Conservation (phyloP, 2,329 filamentous ascomycete genomes). For the Fusarium tricinctum region DNA sequence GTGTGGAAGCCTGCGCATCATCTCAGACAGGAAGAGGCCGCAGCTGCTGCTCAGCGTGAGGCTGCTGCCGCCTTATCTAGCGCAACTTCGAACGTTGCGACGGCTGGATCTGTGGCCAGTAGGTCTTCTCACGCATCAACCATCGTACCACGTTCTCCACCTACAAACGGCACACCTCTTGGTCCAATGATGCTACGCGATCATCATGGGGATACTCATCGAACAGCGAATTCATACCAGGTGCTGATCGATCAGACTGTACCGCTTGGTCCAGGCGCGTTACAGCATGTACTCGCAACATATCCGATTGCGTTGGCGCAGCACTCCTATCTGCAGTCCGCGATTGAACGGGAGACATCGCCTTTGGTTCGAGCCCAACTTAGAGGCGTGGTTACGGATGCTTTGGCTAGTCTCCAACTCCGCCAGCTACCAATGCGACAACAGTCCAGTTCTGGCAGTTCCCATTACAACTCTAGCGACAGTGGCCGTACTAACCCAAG, state of each 20-base stretch:
- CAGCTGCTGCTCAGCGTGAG: slow-evolving; percentile 62
- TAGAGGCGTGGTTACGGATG: slow-evolving; percentile 63
- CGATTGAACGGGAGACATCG: slow-evolving; percentile 66
- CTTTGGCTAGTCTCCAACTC: slow-evolving; percentile 62
- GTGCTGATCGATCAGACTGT: slow-evolving; percentile 68
- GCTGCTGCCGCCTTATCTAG: slow-evolving; percentile 35
- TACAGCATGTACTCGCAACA: slow-evolving; percentile 61
- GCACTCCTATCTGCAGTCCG: slow-evolving; percentile 63
- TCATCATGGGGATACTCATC: slow-evolving; percentile 46
- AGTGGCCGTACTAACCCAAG: slow-evolving; percentile 22
- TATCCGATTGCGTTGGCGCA: slow-evolving; percentile 65
- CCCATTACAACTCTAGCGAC: slow-evolving; percentile 18
- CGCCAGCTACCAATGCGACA: slow-evolving; percentile 55
- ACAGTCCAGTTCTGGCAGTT: slow-evolving; percentile 27
- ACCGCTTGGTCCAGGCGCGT: slow-evolving; percentile 62
- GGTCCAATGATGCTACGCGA: slow-evolving; percentile 44
- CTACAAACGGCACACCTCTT: slow-evolving; percentile 23
- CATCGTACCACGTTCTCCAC: slow-evolving; percentile 22
- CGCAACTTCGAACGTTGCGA: slow-evolving; percentile 29
- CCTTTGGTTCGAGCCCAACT: slow-evolving; percentile 64
- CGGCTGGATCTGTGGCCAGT: slow-evolving; percentile 21
- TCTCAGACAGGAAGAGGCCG: slow-evolving; percentile 80
- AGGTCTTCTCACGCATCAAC: slow-evolving; percentile 22
- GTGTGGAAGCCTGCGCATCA: slow-evolving; percentile 85
- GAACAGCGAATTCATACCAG: slow-evolving; percentile 60